Percentiles rank a stretch among this genome's conserved stretches.
phyloP scores from a whole-genome alignment of 2,329 filamentous ascomycete genomes.

The Botrytis aclada region DNA sequence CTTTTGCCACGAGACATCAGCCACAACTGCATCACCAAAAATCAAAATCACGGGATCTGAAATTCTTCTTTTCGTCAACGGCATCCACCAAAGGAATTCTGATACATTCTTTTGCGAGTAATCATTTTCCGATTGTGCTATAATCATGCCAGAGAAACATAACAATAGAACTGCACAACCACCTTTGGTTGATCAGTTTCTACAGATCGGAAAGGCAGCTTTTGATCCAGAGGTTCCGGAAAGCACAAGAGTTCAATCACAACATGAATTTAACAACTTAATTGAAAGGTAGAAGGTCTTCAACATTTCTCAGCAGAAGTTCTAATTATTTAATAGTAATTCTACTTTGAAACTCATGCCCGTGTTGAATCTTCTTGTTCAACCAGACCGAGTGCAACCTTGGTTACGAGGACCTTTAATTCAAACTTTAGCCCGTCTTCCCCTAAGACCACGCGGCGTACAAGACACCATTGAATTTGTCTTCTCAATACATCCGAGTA shows the following conservation, averaged over 20 bases:
- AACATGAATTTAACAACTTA: constrained; percentile 17
- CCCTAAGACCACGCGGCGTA: constrained; percentile 61
- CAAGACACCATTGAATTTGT: constrained; percentile 68
- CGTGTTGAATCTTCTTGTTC: constrained; percentile 60
- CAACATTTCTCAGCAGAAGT: background rate
- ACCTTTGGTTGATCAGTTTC: constrained; percentile 33
- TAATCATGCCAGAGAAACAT: background rate
- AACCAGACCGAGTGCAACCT: constrained; percentile 55
- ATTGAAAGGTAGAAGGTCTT: constrained; percentile 27
- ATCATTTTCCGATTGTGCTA: background rate
- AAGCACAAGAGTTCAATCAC: constrained; percentile 17
- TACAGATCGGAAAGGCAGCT: constrained; percentile 32
- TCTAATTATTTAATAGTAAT: constrained; percentile 34
- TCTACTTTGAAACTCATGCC: constrained; percentile 56
- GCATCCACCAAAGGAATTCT: background rate
- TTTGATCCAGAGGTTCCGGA: constrained; percentile 33
- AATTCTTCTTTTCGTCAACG: no score
- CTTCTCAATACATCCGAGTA: constrained; percentile 60
- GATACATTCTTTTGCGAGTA: background rate
- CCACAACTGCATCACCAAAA: background rate
- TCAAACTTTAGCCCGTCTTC: constrained; percentile 56
- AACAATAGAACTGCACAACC: constrained; percentile 22
- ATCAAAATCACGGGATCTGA: background rate
- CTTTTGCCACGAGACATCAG: background rate
- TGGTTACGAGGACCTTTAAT: constrained; percentile 60